Conservation (phyloP, 2,329 filamentous ascomycete genomes). For the Scedosporium aurantiacum region DNA sequence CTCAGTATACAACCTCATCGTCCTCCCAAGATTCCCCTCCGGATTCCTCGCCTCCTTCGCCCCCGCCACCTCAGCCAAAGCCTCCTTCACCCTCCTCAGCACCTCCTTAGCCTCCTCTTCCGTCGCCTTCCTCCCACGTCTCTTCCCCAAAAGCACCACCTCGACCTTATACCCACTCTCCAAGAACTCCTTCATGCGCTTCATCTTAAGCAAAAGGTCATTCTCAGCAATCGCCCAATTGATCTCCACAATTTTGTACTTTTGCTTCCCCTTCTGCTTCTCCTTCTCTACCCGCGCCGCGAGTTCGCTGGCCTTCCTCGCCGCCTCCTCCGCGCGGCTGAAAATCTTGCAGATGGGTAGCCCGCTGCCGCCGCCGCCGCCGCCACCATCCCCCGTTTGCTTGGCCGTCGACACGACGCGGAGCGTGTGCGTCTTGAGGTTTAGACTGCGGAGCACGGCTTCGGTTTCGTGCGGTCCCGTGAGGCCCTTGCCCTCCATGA, state of each 20-base stretch:
- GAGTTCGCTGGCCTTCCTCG: slow-evolving; percentile 23
- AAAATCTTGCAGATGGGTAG: slow-evolving; percentile 56
- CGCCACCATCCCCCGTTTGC: slow-evolving; percentile 12
- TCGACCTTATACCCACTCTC: slow-evolving; percentile 66
- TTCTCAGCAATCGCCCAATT: slow-evolving; percentile 76
- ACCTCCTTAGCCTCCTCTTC: slow-evolving; percentile 49
- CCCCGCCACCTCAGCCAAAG: slow-evolving; percentile 16
- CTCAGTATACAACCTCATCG: slow-evolving; percentile 33
- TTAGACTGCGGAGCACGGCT: slow-evolving; percentile 28
- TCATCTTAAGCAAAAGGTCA: slow-evolving; percentile 63
- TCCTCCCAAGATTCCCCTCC: slow-evolving; percentile 32
- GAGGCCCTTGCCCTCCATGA: slow-evolving; percentile 26
- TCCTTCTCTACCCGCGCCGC: slow-evolving; percentile 32
- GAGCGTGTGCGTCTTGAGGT: slow-evolving; percentile 24
- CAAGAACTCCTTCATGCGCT: slow-evolving; percentile 58
- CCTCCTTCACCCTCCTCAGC: slow-evolving; percentile 23
- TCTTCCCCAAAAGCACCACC: slow-evolving; percentile 55
- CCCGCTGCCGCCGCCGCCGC: slow-evolving; percentile 22
- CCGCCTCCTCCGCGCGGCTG: slow-evolving; percentile 41
- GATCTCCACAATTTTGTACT: slow-evolving; percentile 69
- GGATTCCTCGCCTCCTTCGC: slow-evolving; percentile 32
- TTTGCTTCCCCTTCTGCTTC: slow-evolving; percentile 28
- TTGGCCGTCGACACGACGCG: slow-evolving; percentile 26
- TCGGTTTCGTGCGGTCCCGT: slow-evolving; percentile 26
- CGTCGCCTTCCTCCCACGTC: slow-evolving; percentile 45